Evolutionary conservation across 1,284 basidiomycete genomes (phyloP), one percentile per base, ranked within the genome.

Genomic region (Pseudozyma thailandica): DNA sequence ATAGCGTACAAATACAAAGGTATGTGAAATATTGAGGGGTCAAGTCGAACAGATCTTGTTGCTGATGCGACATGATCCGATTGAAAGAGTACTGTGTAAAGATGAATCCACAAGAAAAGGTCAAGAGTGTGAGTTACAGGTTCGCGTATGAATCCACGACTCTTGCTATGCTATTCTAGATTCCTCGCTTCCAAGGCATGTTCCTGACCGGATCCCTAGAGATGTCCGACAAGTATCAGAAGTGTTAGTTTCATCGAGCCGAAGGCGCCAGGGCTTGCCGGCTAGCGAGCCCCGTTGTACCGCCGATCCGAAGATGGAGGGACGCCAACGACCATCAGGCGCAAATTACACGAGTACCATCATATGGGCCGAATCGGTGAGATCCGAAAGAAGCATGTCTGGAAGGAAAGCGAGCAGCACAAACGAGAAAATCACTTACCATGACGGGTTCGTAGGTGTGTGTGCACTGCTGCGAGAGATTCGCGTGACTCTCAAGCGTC

Each of bases 321-420:
- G 59, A 59, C 59, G 60, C 62, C 53, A 43, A 56, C 48, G 54
- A 50, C 63, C 37, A 56, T 75, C 75, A 75, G 75, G 59, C 75
- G 75, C 75, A 77, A 77, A 77, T 77, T 77, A 77, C 75, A 71
- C 61, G 63, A 75, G 72, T 74, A 77, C 72, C 72, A 77, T 75
- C 75, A 68, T 77, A 30, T 50, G 60, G 51, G 44, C 44, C 31
- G 35, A 18, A 41, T 25, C 41, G 12, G 21, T 13, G 42, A 6
- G 2, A 26, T 7, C 37, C 48, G 2, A 4, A 31, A 37, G 13
- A 37, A 43, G 18, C 20, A 39, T 18, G 28, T n/a, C n/a, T n/a
- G n/a, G n/a, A n/a, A n/a, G n/a, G n/a, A n/a, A n/a, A n/a, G n/a
- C 20, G 27, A 28, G 16, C 10, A 44, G 30, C 10, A 27, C 35